Evolutionary conservation across 2,329 filamentous ascomycete species (phyloP), one percentile per base, ranked within the genome.

Genomic region (Diaporthe longicolla): DNA sequence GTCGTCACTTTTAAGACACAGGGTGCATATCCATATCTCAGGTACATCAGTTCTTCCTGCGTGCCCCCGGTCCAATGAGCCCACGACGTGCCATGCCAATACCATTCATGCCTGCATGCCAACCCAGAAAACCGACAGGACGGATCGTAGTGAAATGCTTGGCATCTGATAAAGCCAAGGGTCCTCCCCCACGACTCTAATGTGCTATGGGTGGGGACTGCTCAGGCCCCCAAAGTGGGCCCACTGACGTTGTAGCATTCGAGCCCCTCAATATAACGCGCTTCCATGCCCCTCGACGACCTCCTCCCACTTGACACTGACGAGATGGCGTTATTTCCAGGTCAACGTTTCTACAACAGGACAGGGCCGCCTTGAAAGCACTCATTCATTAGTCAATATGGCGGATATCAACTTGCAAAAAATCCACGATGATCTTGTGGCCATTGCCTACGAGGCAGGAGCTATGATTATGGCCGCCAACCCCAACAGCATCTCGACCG

Each of bases 371-470:
- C 70, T 43, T 71, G 57, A 71, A 24, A 32, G 9, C 54, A 45
- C 7, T 21, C 19, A 55, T 21, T 15, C 5, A 21, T 29, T 35
- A 19, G n/a, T 24, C 74, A 81, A 72, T 45, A 92, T 91, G 90
- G 83, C 87, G 19, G 84, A 87, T 70, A 82, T 92, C 77, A 86
- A 93, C 79, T 84, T 93, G 69, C 86, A 91, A 79, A 87, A 89
- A 69, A 86, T 93, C 76, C 91, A 90, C 77, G 89, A 93, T 82
- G 87, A 87, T 68, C 84, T 93, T 76, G 82, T 93, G 78, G 80
- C 83, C 68, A 83, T 93, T 73, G 91, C 91, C 80, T 87, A 89
- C 76, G 88, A 89, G 82, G 91, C 91, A n/a, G 91, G 91, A 77
- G 82, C 84, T 73, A 92, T 91, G 89, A 93, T 93, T 77, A 82